phyloP scores from a whole-genome alignment of 1,284 basidiomycete species.

The Lentinula novae-zelandiae region DNA sequence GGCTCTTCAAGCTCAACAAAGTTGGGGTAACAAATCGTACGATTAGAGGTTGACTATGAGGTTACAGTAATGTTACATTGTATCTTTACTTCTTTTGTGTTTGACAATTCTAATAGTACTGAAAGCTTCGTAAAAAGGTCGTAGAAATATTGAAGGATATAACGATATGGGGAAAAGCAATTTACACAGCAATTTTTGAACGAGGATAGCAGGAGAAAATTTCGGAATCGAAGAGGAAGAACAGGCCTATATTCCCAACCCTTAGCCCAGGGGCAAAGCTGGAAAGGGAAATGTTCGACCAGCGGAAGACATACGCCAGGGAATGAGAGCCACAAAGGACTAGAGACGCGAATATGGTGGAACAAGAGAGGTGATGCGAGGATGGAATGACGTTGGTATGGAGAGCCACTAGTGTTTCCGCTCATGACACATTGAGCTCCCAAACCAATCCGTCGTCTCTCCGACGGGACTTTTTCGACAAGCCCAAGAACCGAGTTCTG shows the following conservation, averaged over 20 bases:
- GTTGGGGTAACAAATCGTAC: not conserved
- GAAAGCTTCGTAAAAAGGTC: not conserved
- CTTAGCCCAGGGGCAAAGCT: not conserved
- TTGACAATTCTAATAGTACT: not conserved
- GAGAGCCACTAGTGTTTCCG: not conserved
- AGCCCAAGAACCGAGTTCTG: constrained; percentile 24
- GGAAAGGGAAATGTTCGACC: not conserved
- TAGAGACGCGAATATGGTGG: not conserved
- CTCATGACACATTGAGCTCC: constrained; percentile 23
- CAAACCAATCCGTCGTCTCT: constrained; percentile 21
- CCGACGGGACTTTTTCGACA: constrained; percentile 16
- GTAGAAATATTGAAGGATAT: not conserved
- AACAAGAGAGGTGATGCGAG: not conserved
- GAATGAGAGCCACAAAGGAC: not conserved
- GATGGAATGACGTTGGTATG: not conserved
- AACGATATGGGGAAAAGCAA: not conserved
- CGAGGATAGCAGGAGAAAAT: not conserved
- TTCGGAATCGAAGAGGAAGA: not conserved
- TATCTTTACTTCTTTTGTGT: not conserved
- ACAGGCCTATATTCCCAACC: not conserved
- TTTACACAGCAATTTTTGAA: not conserved
- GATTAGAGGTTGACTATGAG: not conserved
- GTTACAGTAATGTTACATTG: not conserved
- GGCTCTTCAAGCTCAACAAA: too few species aligned
- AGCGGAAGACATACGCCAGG: not conserved